Base-by-base conservation (phyloP, 2,329 filamentous ascomycete genomes). In the Pseudogymnoascus sp. region DNA sequence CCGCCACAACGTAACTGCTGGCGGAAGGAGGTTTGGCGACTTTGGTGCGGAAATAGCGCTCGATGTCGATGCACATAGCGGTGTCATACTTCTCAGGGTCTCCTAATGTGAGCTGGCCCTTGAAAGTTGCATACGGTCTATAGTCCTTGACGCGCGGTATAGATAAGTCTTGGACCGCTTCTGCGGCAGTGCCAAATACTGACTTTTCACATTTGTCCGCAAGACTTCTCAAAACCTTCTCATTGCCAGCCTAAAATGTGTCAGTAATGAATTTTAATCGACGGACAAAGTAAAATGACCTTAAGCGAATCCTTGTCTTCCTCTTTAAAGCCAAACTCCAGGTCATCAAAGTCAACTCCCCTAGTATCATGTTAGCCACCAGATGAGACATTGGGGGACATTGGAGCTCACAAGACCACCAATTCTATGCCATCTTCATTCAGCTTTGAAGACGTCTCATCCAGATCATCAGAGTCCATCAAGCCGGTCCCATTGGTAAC, bases 281-380 rank as follows among this genome's bases (percentile, higher is more conserved):
- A 36, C 34, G 36, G 37, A 36, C 16, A 40, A 8, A 14, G 12
- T 3, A 12, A 7, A 61, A 62, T 42, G 71, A 88, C 87, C 81
- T 97, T 97, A 61, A 75, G 73, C 0, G 74, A 68, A 16, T 87
- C 78, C 73, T 99, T 99, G 67, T 89, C 84, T 74, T 97, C 92
- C 76, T 97, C 93, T 74, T 96, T 96, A 72, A 91, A 90, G 43
- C 93, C 93, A 72, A 88, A 96, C 1, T 96, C 92, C 1, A 85
- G 73, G 73, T 97, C 92, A 72, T 99, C 92, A 75, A 99, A 97
- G 73, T 99, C 95, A 16, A 96, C 85, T 12, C 95, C 95, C 62
- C 89, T 93, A 64, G 3, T 46, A 21, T 31, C 34, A 21, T 64
- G 75, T 73, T 66, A 72, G 68, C 56, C 59, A 63, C 40, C 56